Evolutionary conservation across 768 basidiomycete genomes (phyloP).

Genomic region (Suillus tomentosus): DNA sequence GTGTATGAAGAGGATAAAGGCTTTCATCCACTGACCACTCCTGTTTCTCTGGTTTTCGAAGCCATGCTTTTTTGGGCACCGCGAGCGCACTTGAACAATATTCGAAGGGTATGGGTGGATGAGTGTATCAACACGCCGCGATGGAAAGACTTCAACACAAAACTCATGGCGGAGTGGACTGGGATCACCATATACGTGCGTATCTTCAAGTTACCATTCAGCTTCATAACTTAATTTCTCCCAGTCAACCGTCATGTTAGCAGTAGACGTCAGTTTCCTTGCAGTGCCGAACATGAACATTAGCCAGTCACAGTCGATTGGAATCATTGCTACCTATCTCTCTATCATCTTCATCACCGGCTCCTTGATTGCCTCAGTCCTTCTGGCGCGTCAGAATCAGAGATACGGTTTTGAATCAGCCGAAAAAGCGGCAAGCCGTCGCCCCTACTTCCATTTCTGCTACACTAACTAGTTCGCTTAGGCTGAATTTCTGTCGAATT

Average conservation of each 20-base stretch:
- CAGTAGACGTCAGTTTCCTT: conserved; percentile 56
- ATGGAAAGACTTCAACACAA: conserved; percentile 44
- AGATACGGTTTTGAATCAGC: conserved; percentile 25
- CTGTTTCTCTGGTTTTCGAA: conserved; percentile 1
- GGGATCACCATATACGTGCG: conserved; percentile 50
- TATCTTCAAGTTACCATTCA: neutral
- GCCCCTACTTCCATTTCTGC: neutral
- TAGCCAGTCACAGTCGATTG: conserved; percentile 15
- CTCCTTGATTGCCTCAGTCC: conserved; percentile 35
- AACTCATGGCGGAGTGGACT: conserved; percentile 48
- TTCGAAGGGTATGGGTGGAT: conserved; percentile 13
- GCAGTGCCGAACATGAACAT: conserved; percentile 48
- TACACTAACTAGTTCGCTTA: conserved; percentile 10
- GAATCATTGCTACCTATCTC: conserved; percentile 38
- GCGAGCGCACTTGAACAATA: conserved; percentile 1
- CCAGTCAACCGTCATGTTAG: conserved; percentile 52
- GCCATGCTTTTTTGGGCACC: conserved; percentile 14
- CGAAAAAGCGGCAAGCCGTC: conserved; percentile 31
- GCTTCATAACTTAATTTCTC: neutral
- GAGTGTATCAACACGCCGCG: conserved; percentile 31
- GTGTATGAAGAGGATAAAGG: conserved; percentile 4
- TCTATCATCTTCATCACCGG: conserved; percentile 41
- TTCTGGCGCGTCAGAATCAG: conserved; percentile 41
- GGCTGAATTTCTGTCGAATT: conserved; percentile 27
- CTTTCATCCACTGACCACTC: conserved; percentile 2